A percentile compares a stretch with the other conserved stretches of the same genome.
These are phyloP conservation scores for Calonectria crousiana DNA, from an alignment of 2,329 filamentous ascomycete species.

Conservation along the genomic window DNA sequence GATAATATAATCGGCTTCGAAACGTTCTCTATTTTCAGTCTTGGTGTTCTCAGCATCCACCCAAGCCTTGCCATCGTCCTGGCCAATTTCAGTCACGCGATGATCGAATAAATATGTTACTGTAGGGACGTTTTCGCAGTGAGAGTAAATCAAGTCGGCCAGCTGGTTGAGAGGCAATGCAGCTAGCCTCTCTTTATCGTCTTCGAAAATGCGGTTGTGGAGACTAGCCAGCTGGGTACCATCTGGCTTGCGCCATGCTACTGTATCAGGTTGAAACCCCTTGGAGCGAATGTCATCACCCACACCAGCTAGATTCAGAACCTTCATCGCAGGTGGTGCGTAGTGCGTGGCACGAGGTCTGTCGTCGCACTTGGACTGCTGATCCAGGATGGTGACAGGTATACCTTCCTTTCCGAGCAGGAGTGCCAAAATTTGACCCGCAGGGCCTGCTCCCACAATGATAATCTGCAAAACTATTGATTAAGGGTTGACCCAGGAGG, in stretches of 20 bases:
- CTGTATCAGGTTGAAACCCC: conserved; percentile 6
- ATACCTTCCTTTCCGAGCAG: background rate
- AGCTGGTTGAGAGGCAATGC: background rate
- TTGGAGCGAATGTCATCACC: conserved; percentile 19
- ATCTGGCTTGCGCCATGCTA: conserved; percentile 21
- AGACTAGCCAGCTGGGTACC: conserved; percentile 13
- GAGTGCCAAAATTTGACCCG: no score
- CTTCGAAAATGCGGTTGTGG: background rate
- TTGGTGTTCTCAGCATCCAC: background rate
- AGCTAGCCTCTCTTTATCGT: background rate
- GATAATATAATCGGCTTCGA: background rate
- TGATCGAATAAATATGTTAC: background rate
- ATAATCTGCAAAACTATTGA: no score
- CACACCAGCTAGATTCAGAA: conserved; percentile 21
- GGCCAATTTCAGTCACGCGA: background rate
- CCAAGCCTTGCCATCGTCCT: background rate
- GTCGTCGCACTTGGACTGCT: conserved; percentile 10
- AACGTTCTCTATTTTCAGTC: background rate
- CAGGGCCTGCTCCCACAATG: no score
- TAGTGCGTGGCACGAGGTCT: conserved; percentile 31
- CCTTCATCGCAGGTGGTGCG: conserved; percentile 10
- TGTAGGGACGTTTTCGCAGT: no score
- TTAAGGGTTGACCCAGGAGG: no score
- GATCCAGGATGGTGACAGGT: conserved; percentile 16
- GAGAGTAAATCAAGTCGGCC: no score